Percentiles rank a stretch among this genome's conserved stretches.
These are phyloP conservation scores for Coemansia aciculifera DNA, from an alignment of 192 early-diverging fungal species.

Conservation along the genomic window DNA sequence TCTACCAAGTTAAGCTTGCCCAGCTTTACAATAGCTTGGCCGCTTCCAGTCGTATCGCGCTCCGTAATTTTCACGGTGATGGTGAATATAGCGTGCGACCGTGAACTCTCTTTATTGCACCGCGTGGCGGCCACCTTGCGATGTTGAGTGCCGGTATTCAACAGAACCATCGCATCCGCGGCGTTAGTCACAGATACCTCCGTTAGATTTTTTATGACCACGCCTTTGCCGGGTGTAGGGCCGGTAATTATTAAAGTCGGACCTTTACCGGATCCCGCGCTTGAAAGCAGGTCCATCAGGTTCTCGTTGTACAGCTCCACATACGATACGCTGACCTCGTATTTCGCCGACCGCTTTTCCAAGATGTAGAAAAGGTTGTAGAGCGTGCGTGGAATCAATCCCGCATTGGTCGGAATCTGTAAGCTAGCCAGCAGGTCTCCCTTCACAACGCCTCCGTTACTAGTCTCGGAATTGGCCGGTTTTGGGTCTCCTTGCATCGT, in stretches of 20 bases:
- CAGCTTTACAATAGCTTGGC: constrained; percentile 86
- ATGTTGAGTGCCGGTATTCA: constrained; percentile 73
- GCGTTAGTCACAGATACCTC: constrained; percentile 75
- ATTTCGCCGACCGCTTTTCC: constrained; percentile 70
- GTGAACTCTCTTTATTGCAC: constrained; percentile 89
- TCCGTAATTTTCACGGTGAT: constrained; percentile 90
- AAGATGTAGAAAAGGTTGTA: constrained; percentile 75
- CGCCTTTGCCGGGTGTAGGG: constrained; percentile 65
- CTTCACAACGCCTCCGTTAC: background rate
- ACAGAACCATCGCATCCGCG: constrained; percentile 67
- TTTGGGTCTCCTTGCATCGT: constrained; percentile 94
- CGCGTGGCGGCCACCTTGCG: constrained; percentile 82
- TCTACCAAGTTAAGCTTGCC: constrained; percentile 97
- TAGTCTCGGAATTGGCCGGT: constrained; percentile 11
- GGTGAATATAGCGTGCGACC: constrained; percentile 92
- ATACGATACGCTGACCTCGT: constrained; percentile 81
- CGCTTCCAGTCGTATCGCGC: constrained; percentile 58
- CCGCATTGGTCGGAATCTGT: constrained; percentile 58
- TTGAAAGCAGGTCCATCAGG: constrained; percentile 76
- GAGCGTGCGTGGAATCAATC: constrained; percentile 89
- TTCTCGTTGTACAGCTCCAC: constrained; percentile 97
- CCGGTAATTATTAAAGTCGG: constrained; percentile 69
- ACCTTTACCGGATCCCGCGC: background rate
- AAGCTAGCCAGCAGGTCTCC: constrained; percentile 12
- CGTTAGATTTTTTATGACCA: constrained; percentile 80